Percentiles rank a stretch among this genome's conserved stretches.
Conservation (phyloP, 164 flowering plant species). For the Houttuynia cordata region DNA sequence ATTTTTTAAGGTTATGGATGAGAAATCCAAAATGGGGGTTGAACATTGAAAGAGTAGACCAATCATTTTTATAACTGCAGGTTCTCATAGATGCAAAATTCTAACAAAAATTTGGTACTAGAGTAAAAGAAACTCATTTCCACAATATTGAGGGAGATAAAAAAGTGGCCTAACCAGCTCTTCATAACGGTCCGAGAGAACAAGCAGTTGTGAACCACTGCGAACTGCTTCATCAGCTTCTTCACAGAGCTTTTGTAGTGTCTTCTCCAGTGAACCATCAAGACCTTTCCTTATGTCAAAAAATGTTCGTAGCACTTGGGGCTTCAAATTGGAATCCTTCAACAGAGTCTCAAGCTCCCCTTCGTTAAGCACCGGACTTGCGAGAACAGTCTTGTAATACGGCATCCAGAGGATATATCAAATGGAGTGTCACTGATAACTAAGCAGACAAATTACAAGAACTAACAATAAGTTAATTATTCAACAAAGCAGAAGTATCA, state of each 20-base stretch:
- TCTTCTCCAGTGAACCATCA: slow-evolving; percentile 78
- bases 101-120: background rate
- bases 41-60: too few species aligned
- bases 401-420: background rate
- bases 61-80: too few species aligned
- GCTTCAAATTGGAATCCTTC: slow-evolving; percentile 62
- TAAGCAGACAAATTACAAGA: background rate
- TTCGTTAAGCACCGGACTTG: slow-evolving; percentile 94
- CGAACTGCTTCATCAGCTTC: slow-evolving; percentile 98
- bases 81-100: background rate
- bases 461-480: background rate
- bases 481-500: background rate
- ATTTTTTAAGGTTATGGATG: too few species aligned
- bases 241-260: slow-evolving; percentile 69
- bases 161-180: slow-evolving; percentile 42
- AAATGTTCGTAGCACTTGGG: slow-evolving; percentile 68
- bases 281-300: slow-evolving; percentile 90
- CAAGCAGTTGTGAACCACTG: slow-evolving; percentile 88
- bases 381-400: slow-evolving; percentile 48
- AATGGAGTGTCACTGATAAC: background rate
- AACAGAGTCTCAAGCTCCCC: slow-evolving; percentile 76
- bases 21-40: too few species aligned
- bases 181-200: slow-evolving; percentile 90
- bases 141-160: background rate
- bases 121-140: background rate